Evolutionary conservation across 179 eudicot species (phyloP), one percentile per base, ranked within the genome.

Genomic region (Nepenthes alata): DNA sequence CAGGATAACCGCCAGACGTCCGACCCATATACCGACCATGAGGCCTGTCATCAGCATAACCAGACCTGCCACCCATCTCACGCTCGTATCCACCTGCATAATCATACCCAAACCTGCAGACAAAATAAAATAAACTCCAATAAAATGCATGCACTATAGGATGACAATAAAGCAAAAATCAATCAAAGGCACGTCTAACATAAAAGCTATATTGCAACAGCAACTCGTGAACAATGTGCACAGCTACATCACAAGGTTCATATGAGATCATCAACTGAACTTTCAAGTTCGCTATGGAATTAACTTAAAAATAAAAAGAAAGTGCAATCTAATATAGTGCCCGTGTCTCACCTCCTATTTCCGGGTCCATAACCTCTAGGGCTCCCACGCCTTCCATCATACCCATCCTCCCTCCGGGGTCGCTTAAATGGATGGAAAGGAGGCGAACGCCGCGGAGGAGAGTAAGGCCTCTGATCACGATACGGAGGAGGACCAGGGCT

Each of bases 1-100:
- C 81, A 58, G 77, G 91, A 78, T 75, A 93, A 54, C 97, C 97
- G 70, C 95, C 98, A 70, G 75, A 57, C 52, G 45, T 4, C 1
- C 97, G 97, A 47, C 85, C 85, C 60, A 60, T 53, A 58, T 69
- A 85, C 62, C 98, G 85, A 66, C 98, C 97, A 80, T 78, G 91
- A 64, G 87, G 90, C 79, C 97, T 85, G 14, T 85, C 97, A 67
- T 87, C 95, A 68, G 61, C 75, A 75, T 80, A 89, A 65, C 87
- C 89, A 66, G 74, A 77, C 61, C 95, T 89, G 64, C 89, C 91
- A 7, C 87, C 91, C 61, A 74, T 67, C 14, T 86, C 93, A 58
- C 98, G 95, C 1, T 87, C 97, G 74, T 85, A 79, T 4, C 85
- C 86, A 57, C 86, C 81, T 51, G 81, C 79, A 72, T 79, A 65